Conservation (phyloP, 2,329 filamentous ascomycete genomes). For the Colletotrichum sansevieriae region DNA sequence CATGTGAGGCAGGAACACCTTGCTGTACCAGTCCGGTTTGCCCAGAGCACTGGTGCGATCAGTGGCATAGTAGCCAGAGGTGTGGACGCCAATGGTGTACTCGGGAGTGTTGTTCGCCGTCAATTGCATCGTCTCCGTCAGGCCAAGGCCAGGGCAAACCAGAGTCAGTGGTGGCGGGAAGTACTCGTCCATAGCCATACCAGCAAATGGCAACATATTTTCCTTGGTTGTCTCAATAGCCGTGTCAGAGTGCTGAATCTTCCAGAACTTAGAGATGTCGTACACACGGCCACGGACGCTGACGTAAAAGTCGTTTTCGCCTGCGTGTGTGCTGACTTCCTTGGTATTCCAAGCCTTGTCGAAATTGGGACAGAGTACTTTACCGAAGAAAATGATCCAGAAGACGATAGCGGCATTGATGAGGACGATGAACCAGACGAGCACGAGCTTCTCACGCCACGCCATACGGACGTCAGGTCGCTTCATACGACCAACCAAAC, state of each 20-base stretch:
- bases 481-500: slow-evolving; percentile 93
- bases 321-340: slow-evolving; percentile 79
- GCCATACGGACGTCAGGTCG: slow-evolving; percentile 96
- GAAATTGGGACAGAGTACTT: slow-evolving; percentile 87
- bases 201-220: slow-evolving; percentile 83
- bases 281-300: slow-evolving; percentile 91
- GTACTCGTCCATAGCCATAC: slow-evolving; percentile 84
- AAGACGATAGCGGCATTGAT: slow-evolving; percentile 88
- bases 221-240: slow-evolving; percentile 69
- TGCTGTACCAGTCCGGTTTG: slow-evolving; percentile 80
- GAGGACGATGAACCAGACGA: slow-evolving; percentile 84
- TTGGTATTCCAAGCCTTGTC: slow-evolving; percentile 86
- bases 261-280: slow-evolving; percentile 92
- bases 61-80: slow-evolving; percentile 72
- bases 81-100: slow-evolving; percentile 72
- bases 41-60: slow-evolving; percentile 70
- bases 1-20: slow-evolving; percentile 82
- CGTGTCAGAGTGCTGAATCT: slow-evolving; percentile 83
- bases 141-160: slow-evolving; percentile 81
- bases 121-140: slow-evolving; percentile 67
- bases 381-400: slow-evolving; percentile 90
- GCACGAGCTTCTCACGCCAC: slow-evolving; percentile 93
- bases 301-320: slow-evolving; percentile 85
- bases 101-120: slow-evolving; percentile 74
- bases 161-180: slow-evolving; percentile 82